Evolutionary conservation across 192 early-diverging fungal species (phyloP).

Genomic region (Gonapodya prolifera): DNA sequence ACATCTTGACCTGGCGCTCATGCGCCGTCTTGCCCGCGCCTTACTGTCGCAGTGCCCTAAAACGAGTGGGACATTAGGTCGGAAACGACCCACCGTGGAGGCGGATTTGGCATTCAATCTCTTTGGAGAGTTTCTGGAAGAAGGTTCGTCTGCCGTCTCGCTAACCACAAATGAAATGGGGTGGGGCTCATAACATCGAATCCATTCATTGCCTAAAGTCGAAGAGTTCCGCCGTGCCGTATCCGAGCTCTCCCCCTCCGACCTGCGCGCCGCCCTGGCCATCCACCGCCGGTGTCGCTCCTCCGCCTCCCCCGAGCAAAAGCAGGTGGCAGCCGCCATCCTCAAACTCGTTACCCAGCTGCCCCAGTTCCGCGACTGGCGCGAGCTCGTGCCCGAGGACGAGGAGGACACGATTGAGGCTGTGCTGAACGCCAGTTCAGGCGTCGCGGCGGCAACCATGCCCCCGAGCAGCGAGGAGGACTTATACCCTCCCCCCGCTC

Average conservation of each 20-base stretch:
- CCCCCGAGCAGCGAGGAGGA: conserved; percentile 36
- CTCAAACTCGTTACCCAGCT: conserved; percentile 59
- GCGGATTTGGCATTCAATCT: conserved; percentile 77
- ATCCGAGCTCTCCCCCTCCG: conserved; percentile 57
- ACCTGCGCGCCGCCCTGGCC: conserved; percentile 64
- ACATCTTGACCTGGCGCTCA: conserved; percentile 64
- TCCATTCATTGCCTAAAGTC: conserved; percentile 28
- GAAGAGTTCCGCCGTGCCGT: conserved; percentile 79
- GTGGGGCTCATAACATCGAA: not conserved
- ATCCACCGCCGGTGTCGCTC: conserved; percentile 64
- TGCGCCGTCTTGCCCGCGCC: conserved; percentile 76
- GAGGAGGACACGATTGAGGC: conserved; percentile 64
- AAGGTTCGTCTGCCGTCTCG: conserved; percentile 19
- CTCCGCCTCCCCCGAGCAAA: conserved; percentile 50
- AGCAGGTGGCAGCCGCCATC: conserved; percentile 62
- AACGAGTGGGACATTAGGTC: conserved; percentile 44
- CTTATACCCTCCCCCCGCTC: too few species aligned
- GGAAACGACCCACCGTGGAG: conserved; percentile 50
- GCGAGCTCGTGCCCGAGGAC: conserved; percentile 70
- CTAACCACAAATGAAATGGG: too few species aligned
- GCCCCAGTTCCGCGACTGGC: conserved; percentile 80
- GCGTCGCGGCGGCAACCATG: conserved; percentile 24
- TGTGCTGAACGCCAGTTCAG: conserved; percentile 49
- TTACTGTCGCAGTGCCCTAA: conserved; percentile 64
- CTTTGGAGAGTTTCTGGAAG: conserved; percentile 90